Evolutionary conservation across 768 basidiomycete species (phyloP), one percentile per base, ranked within the genome.

Genomic region (Boletus pseudo-olivaceus): DNA sequence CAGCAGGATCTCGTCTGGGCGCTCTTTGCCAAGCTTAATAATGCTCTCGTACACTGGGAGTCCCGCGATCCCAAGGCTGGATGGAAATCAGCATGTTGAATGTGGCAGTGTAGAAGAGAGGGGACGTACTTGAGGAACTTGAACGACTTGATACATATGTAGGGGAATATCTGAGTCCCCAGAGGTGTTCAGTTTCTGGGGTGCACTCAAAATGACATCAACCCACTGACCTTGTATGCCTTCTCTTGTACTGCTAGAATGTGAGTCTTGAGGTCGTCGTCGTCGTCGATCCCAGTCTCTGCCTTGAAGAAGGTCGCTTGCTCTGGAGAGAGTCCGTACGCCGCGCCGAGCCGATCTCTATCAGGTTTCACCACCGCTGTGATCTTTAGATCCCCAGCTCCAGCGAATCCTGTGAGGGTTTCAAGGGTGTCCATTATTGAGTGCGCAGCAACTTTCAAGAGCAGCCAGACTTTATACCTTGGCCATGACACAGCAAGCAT

Each of bases 1-100:
- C 5, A 80, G 65, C n/a, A 78, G 65, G 15, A 80, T 65, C 0
- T 72, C 73, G 2, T 68, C 67, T 5, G 59, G 37, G 32, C 73
- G 73, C 23, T 73, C 71, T 47, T 56, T 65, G 9, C 72, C 76
- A 12, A 79, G 64, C 38, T 65, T 63, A 9, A 78, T 64, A 8
- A 76, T 58, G 2, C 33, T 38, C 7, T 62, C 23, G 47, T 70
- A 74, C 12, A 52, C 49, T 7, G 59, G 62, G 6, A 34, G 52
- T 3, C 39, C 38, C 23, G 55, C 29, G 3, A 65, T 59, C 8
- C 62, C 50, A 3, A 41, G 33, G 32, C 65, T 67, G 35, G 38
- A 32, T 9, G 5, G 0, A 40, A 3, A 23, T 54, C 14, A 51
- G 14, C 4, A 49, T 32, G 2, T 15, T 17, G 2, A 32, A 42